Conservation (phyloP, 2,329 filamentous ascomycete species). For the Stagonosporopsis rhizophila region DNA sequence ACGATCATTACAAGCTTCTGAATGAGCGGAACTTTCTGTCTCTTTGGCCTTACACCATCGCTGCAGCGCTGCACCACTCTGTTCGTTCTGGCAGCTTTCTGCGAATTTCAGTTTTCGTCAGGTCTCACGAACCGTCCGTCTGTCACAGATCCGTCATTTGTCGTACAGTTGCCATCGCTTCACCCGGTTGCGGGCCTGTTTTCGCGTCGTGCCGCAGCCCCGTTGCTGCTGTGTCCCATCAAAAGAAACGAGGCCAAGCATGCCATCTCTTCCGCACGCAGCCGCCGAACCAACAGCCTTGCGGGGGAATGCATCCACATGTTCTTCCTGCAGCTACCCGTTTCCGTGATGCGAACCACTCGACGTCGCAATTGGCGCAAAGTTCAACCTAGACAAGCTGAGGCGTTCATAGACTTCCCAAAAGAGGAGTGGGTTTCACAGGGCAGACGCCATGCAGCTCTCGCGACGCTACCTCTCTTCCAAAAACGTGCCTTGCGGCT, state of each 20-base stretch:
- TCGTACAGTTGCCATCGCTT: slow-evolving; percentile 26
- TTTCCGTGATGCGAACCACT: slow-evolving; percentile 4
- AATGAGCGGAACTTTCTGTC: slow-evolving; percentile 1
- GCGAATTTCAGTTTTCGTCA: not conserved
- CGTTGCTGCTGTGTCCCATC: slow-evolving; percentile 25
- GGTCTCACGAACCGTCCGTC: not conserved
- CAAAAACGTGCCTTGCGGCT: slow-evolving; percentile 26
- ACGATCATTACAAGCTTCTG: slow-evolving; percentile 21
- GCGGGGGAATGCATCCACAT: slow-evolving; percentile 11
- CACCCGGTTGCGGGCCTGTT: slow-evolving; percentile 23
- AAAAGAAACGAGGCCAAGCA: slow-evolving; percentile 4
- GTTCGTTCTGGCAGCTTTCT: not conserved
- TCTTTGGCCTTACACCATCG: not conserved
- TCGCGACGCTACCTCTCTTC: slow-evolving; percentile 13
- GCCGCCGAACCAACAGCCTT: slow-evolving; percentile 18
- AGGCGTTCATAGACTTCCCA: slow-evolving; percentile 4
- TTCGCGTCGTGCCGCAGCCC: slow-evolving; percentile 23
- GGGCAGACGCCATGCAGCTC: slow-evolving; percentile 16
- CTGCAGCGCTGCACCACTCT: not conserved
- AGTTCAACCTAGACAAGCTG: slow-evolving; percentile 6
- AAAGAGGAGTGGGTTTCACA: slow-evolving; percentile 15
- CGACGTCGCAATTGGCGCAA: slow-evolving; percentile 2
- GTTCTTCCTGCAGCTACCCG: slow-evolving; percentile 8
- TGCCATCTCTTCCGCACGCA: slow-evolving; percentile 7
- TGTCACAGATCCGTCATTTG: slow-evolving; percentile 25